A percentile compares a stretch with the other conserved stretches of the same genome.
Conservation (phyloP, 352 stramenopile genomes). For the Pythium volutum region DNA sequence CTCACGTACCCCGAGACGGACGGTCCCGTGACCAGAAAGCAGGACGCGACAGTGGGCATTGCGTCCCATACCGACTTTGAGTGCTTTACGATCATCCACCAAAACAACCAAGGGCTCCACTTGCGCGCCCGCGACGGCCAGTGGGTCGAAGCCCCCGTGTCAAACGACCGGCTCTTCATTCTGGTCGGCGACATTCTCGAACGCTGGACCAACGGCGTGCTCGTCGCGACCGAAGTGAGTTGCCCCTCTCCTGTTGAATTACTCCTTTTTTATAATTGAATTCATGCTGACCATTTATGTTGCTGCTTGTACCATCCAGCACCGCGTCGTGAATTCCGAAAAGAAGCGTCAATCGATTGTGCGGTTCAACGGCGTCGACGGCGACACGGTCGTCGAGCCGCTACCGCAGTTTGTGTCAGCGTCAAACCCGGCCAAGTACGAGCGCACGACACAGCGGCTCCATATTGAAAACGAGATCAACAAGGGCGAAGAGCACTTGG, state of each 20-base stretch:
- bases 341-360: slow-evolving; percentile 82
- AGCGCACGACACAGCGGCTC: slow-evolving; percentile 34
- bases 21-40: slow-evolving; percentile 41
- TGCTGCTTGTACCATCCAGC: slow-evolving; percentile 33
- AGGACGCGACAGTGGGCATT: slow-evolving; percentile 53
- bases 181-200: slow-evolving; percentile 83
- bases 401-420: slow-evolving; percentile 55
- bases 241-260: too few species aligned
- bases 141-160: slow-evolving; percentile 73
- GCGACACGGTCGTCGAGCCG: slow-evolving; percentile 65
- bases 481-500: slow-evolving; percentile 65
- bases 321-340: slow-evolving; percentile 73
- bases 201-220: slow-evolving; percentile 74
- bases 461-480: slow-evolving; percentile 47
- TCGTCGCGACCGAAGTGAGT: slow-evolving; percentile 67
- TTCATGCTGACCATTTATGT: neutral
- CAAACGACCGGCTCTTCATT: slow-evolving; percentile 68
- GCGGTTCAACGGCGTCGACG: slow-evolving; percentile 75
- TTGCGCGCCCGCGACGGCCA: slow-evolving; percentile 49
- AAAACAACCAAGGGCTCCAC: slow-evolving; percentile 73
- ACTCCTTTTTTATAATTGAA: slow-evolving; percentile 10
- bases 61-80: slow-evolving; percentile 84
- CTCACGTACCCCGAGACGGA: slow-evolving; percentile 67
- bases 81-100: slow-evolving; percentile 84
- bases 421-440: slow-evolving; percentile 54